Base-by-base conservation (phyloP, 2,329 filamentous ascomycete species). In the Cytospora piceae region DNA sequence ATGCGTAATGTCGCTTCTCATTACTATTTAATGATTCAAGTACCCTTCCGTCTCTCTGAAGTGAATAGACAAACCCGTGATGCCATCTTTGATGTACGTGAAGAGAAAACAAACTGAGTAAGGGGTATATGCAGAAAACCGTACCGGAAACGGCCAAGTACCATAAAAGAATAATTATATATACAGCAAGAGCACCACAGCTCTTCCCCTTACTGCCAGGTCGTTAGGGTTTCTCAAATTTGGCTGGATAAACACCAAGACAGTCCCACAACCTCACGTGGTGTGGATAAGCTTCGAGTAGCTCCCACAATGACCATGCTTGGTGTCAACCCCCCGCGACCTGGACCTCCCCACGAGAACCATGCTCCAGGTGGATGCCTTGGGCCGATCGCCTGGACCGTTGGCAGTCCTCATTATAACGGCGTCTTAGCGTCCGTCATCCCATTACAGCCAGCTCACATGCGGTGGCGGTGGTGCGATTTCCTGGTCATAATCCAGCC, bases 401-500 rank as follows among this genome's bases (percentile, higher is more conserved):
- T 42, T 6, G 4, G 22, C 46, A 24, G 46, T 3, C n/a, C n/a
- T 11, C n/a, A 12, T 14, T 8, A 6, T n/a, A 24, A 14, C 20
- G 46, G 5, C 17, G 15, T 7, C 1, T 24, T n/a, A 14, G 46
- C n/a, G 11, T 24, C 46, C 22, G 11, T 49, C 46, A n/a, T 11
- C 4, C 9, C 11, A 56, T 53, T 29, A 67, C 51, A 67, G 22
- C 66, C 66, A 67, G 31, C 61, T 65, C 6, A 54, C 52, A 27
- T 60, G 63, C 15, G 66, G 66, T 29, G 63, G 66, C 27, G 63
- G 49, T 17, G 63, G 56, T 11, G 65, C 65, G 31, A 67, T 61
- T 42, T 67, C 66, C 11, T 67, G 60, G 12, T 67, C 66, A 49
- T 67, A 67, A 4, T 63, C 66, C 55, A 67, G 54, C 2, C 66